Conservation (phyloP, 2,329 filamentous ascomycete genomes). For the Verticillium alfalfae region DNA sequence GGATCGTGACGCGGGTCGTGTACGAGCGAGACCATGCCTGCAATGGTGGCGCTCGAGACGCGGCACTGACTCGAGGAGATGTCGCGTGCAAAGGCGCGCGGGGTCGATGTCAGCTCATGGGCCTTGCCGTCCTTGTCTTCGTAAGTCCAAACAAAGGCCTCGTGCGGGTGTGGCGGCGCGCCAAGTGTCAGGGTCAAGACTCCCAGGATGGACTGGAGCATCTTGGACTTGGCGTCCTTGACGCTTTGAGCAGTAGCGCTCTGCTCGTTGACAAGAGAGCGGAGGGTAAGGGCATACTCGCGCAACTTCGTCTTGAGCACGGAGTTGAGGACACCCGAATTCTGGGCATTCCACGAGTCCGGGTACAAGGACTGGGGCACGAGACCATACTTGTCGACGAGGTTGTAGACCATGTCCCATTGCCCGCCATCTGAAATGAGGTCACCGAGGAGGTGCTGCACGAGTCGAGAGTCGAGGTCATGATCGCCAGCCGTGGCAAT, state of each 20-base stretch:
- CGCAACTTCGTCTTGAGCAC: conserved; percentile 80
- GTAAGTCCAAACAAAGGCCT: conserved; percentile 76
- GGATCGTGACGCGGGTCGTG: conserved; percentile 79
- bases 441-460: conserved; percentile 62
- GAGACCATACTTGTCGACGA: conserved; percentile 84
- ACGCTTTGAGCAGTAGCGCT: conserved; percentile 26
- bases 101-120: conserved; percentile 58
- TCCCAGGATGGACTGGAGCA: conserved; percentile 74
- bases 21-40: conserved; percentile 72
- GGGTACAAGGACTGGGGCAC: conserved; percentile 78
- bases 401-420: conserved; percentile 87
- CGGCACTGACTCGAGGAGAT: conserved; percentile 57
- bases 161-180: conserved; percentile 64
- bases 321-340: conserved; percentile 63
- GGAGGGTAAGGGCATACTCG: conserved; percentile 72
- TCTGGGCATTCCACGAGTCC: conserved; percentile 73
- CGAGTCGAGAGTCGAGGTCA: conserved; percentile 65
- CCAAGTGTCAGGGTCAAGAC: conserved; percentile 81
- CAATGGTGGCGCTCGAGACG: conserved; percentile 55
- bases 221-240: conserved; percentile 58
- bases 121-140: conserved; percentile 63
- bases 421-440: conserved; percentile 80
- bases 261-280: conserved; percentile 41
- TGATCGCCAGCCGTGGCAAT: conserved; percentile 63
- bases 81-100: conserved; percentile 65